phyloP scores from a whole-genome alignment of 129 eudicot species.

The Logfia minima region DNA sequence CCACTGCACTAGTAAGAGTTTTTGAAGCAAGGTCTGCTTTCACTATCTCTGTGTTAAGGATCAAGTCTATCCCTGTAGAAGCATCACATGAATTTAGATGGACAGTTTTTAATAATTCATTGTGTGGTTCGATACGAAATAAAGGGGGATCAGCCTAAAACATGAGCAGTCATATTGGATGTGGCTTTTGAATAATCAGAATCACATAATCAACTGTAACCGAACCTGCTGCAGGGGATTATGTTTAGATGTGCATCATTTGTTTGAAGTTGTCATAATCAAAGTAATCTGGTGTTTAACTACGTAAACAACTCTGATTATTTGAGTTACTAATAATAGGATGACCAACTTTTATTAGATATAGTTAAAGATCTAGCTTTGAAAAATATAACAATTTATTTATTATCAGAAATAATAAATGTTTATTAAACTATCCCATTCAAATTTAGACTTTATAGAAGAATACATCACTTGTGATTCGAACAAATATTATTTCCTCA shows the following conservation, averaged over 20 bases:
- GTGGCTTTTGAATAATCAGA: background rate
- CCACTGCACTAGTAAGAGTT: conserved; percentile 74
- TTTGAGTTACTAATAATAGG: too few relatives aligned
- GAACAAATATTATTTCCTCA: too few relatives aligned
- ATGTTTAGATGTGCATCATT: background rate
- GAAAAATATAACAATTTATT: too few relatives aligned
- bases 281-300: background rate
- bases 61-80: conserved; percentile 69
- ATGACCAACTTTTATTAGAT: too few relatives aligned
- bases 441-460: too few relatives aligned
- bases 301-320: background rate
- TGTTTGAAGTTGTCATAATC: background rate
- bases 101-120: background rate
- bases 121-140: background rate
- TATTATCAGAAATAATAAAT: too few relatives aligned
- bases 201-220: background rate
- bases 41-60: conserved; percentile 86
- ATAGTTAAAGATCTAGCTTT: too few relatives aligned
- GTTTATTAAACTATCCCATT: too few relatives aligned
- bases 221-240: background rate
- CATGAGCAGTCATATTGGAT: background rate
- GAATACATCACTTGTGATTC: too few relatives aligned
- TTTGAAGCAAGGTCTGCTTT: conserved; percentile 88
- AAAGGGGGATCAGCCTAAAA: background rate
- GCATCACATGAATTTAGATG: conserved; percentile 7